Percentiles rank a stretch among this genome's conserved stretches.
Evolutionary conservation across 495 filamentous ascomycete genomes (phyloP).

Genomic region (Parathielavia appendiculata): DNA sequence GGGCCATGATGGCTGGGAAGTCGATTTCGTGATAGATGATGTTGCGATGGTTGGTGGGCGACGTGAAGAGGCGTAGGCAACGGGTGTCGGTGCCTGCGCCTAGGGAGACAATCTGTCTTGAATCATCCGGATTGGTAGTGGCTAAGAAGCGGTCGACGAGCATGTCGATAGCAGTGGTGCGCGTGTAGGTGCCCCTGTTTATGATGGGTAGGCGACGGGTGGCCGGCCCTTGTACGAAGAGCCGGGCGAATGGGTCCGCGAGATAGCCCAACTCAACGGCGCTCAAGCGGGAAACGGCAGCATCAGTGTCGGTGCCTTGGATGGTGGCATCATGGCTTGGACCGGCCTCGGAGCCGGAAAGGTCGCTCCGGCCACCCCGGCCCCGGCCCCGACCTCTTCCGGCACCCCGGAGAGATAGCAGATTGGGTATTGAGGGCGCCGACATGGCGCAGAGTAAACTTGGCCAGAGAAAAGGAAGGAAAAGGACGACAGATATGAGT

Average conservation of each 20-base stretch:
- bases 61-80: conserved; percentile 61
- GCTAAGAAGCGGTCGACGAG: conserved; percentile 69
- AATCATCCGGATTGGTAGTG: conserved; percentile 21
- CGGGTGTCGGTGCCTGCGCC: conserved; percentile 93
- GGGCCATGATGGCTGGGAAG: conserved; percentile 66
- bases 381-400: conserved; percentile 33
- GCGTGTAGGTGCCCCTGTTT: conserved; percentile 93
- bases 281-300: conserved; percentile 79
- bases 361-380: conserved; percentile 33
- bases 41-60: conserved; percentile 24
- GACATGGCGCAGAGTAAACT: conserved; percentile 51
- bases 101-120: conserved; percentile 78
- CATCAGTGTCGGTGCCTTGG: conserved; percentile 88
- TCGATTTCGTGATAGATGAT: conserved; percentile 90
- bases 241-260: conserved; percentile 67
- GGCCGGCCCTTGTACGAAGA: conserved; percentile 49
- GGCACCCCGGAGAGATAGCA: conserved; percentile 59
- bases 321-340: conserved; percentile 50
- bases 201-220: conserved; percentile 76
- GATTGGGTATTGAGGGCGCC: conserved; percentile 68
- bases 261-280: conserved; percentile 86
- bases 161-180: conserved; percentile 78
- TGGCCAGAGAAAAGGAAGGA: neutral
- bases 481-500: neutral
- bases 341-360: conserved; percentile 16